Percentiles rank a stretch among this genome's conserved stretches.
phyloP scores from a whole-genome alignment of 75 land plant genomes.

The Pinus taeda region DNA sequence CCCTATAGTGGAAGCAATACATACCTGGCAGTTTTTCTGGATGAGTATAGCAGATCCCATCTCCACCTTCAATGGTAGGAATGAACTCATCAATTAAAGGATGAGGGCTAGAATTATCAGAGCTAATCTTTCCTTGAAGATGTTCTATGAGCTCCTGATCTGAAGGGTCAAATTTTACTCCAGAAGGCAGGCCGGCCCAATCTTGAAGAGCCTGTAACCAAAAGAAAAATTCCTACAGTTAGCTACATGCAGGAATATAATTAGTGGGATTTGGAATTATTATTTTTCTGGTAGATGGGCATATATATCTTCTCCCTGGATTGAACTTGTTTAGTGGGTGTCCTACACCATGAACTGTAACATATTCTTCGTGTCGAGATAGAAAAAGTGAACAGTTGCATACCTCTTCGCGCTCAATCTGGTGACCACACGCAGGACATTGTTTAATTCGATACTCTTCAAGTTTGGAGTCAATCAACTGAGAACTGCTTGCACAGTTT shows the following conservation, averaged over 20 bases:
- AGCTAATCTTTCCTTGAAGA: conserved; percentile 62
- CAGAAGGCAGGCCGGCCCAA: conserved; percentile 85
- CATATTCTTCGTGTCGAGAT: too few relatives aligned
- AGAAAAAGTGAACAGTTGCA: neutral
- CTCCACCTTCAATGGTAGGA: conserved; percentile 82
- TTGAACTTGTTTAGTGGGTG: too few relatives aligned
- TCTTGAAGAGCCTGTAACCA: conserved; percentile 28
- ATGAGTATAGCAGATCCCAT: conserved; percentile 95
- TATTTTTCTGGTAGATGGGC: too few relatives aligned
- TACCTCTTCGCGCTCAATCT: neutral
- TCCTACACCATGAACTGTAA: too few relatives aligned
- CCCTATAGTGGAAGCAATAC: neutral
- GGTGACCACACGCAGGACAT: neutral
- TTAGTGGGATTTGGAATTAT: too few relatives aligned
- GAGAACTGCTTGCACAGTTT: neutral
- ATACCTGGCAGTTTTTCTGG: conserved; percentile 94
- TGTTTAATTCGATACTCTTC: neutral
- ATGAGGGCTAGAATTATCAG: conserved; percentile 47
- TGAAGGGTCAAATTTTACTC: conserved; percentile 91
- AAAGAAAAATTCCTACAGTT: neutral
- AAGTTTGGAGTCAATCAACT: neutral
- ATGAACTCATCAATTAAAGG: conserved; percentile 89
- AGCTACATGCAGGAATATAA: too few relatives aligned
- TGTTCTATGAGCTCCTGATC: conserved; percentile 93
- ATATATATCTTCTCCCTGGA: too few relatives aligned